Conservation (phyloP, 2,329 filamentous ascomycete species). For the Didymella glomerata region DNA sequence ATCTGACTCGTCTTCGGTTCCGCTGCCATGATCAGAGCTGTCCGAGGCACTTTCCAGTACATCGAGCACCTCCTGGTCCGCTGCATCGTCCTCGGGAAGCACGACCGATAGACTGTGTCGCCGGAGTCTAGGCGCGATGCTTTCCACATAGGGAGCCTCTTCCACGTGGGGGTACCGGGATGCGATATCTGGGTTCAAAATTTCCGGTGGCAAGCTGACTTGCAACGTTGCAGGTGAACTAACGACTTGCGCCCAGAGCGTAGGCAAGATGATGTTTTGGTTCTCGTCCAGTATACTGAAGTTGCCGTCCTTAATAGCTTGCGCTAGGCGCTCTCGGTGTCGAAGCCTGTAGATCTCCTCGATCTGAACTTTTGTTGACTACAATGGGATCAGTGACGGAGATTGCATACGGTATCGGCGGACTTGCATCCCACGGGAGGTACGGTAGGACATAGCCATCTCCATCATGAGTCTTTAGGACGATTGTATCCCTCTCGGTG, state of each 20-base stretch:
- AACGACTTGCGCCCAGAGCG: constrained; percentile 30
- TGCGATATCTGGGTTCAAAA: neutral
- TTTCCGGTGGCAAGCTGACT: constrained; percentile 12
- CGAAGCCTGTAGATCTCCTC: constrained; percentile 13
- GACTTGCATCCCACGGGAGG: constrained; percentile 13
- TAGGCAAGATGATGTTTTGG: constrained; percentile 29
- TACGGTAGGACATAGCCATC: constrained; percentile 13
- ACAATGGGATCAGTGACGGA: neutral
- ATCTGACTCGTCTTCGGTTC: neutral
- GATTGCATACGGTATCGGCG: neutral
- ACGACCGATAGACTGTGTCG: neutral
- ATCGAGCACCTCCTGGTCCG: neutral
- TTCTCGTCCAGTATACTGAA: constrained; percentile 26
- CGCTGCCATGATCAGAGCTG: neutral
- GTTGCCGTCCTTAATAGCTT: constrained; percentile 21
- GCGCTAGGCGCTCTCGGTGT: constrained; percentile 1
- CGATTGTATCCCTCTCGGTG: neutral
- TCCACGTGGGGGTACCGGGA: neutral
- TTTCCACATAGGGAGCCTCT: neutral
- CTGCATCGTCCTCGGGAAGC: neutral
- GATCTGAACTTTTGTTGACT: constrained; percentile 4
- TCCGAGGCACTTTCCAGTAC: neutral
- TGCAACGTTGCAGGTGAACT: constrained; percentile 15
- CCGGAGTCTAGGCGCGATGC: neutral
- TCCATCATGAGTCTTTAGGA: constrained; percentile 12